phyloP scores from a whole-genome alignment of 2,329 filamentous ascomycete species.

The Ilyonectria mors-panacis region DNA sequence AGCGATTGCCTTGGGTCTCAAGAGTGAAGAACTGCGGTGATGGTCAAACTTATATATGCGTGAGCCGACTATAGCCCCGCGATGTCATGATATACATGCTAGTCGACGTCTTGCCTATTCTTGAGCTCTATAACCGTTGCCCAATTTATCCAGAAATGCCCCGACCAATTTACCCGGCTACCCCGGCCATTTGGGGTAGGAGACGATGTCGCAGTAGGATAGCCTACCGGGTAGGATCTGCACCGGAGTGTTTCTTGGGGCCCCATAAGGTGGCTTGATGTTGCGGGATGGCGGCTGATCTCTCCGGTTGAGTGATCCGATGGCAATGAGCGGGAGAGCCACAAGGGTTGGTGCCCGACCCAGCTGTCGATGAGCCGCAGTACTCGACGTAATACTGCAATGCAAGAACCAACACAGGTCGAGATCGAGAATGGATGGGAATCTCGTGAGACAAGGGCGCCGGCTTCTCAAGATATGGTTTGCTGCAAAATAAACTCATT shows the following conservation, averaged over 20 bases:
- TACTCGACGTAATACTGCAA: not conserved
- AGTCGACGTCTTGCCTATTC: conserved; percentile 5
- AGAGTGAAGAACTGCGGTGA: not conserved
- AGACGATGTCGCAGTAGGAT: not conserved
- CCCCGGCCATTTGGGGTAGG: conserved; percentile 21
- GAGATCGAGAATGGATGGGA: not conserved
- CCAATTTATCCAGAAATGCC: conserved; percentile 43
- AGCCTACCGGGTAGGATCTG: not conserved
- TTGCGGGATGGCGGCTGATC: conserved; percentile 33
- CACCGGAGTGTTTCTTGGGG: not conserved
- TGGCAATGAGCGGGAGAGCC: not conserved
- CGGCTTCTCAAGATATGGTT: not conserved
- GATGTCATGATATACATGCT: conserved; percentile 26
- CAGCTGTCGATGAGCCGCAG: no score
- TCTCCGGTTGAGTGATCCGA: conserved; percentile 29
- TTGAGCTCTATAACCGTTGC: conserved; percentile 20
- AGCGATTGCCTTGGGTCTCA: not conserved
- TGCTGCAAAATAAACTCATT: not conserved
- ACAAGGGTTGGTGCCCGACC: not conserved
- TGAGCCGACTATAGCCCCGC: conserved; percentile 34
- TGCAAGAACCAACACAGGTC: not conserved
- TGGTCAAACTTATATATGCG: conserved; percentile 23
- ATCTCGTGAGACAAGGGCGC: not conserved
- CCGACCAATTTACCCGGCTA: conserved; percentile 43
- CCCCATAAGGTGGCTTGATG: conserved; percentile 28